Base-by-base conservation (phyloP, 495 filamentous ascomycete genomes). In the Annulohypoxylon moriforme region DNA sequence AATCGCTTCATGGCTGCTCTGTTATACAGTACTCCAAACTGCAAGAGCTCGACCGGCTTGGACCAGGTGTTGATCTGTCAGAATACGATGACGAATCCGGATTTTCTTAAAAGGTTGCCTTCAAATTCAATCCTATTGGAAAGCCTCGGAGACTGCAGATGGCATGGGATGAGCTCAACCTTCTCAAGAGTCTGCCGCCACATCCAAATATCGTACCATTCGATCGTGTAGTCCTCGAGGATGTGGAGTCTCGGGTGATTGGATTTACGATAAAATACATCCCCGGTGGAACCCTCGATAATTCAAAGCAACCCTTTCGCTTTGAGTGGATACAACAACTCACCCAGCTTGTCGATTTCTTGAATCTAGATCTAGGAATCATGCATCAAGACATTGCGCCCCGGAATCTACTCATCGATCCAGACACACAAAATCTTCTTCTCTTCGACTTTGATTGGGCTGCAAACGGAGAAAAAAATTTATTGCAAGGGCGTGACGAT, bases 401-500 rank as follows among this genome's bases (percentile, higher is more conserved):
- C 1, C 75, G 75, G 14, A 84, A 84, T 57, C 71, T 83, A 4
- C 72, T 84, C 34, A 58, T 83, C 56, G 65, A 79, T 58, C 34
- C 79, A 40, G 47, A 81, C 18, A 46, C 42, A 8, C 68, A 74
- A 3, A 16, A 14, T 1, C 66, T 83, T n/a, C 13, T 79, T 69
- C 69, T 82, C 29, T 81, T 82, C 56, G 80, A 85, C 69, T 85
- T 85, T 56, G 64, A 79, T 71, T 71, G 40, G 13, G 76, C 77
- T n/a, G 73, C 31, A 24, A 61, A 72, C 9, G 60, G 63, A 16
- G 65, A 75, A 40, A 11, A 22, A 2, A 29, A 50, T 33, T 68
- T 73, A 14, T 4, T 47, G 16, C 47, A 77, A 22, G 72, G 67
- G 60, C 72, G 77, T 53, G 72, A 84, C 68, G 82, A 83, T 47